Percentiles rank a stretch among this genome's conserved stretches.
These are phyloP conservation scores for Sphaerulina vaccinii DNA, from an alignment of 2,329 filamentous ascomycete genomes.

Conservation along the genomic window DNA sequence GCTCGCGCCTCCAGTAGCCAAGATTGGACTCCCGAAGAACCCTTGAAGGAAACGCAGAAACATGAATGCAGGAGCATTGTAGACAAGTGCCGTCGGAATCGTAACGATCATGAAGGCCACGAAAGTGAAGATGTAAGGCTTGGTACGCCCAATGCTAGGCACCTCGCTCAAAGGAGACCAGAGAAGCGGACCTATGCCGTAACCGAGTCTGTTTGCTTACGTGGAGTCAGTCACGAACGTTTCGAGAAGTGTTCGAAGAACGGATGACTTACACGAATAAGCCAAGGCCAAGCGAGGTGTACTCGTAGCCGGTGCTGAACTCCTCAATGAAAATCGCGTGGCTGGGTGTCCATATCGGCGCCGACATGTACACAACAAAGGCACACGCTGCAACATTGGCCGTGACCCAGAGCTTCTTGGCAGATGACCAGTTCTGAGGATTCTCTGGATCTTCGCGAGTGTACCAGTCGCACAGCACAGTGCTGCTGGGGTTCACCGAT, in stretches of 20 bases:
- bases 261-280: slow-evolving; percentile 46
- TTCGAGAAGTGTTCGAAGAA: neutral
- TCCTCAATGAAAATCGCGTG: slow-evolving; percentile 50
- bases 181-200: slow-evolving; percentile 61
- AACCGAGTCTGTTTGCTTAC: slow-evolving; percentile 1
- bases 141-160: slow-evolving; percentile 64
- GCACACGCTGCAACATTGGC: slow-evolving; percentile 50
- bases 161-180: slow-evolving; percentile 68
- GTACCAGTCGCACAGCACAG: slow-evolving; percentile 37
- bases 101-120: slow-evolving; percentile 66
- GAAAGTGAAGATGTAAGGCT: slow-evolving; percentile 67
- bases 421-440: slow-evolving; percentile 32
- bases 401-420: slow-evolving; percentile 30
- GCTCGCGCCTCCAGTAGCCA: slow-evolving; percentile 57
- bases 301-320: slow-evolving; percentile 54
- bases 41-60: slow-evolving; percentile 63
- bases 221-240: neutral
- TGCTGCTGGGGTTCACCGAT: neutral
- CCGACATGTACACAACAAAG: slow-evolving; percentile 56
- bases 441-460: slow-evolving; percentile 34
- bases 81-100: slow-evolving; percentile 62
- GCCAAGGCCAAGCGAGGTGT: slow-evolving; percentile 58
- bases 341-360: slow-evolving; percentile 51
- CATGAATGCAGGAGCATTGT: slow-evolving; percentile 60
- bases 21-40: slow-evolving; percentile 64